These are phyloP conservation scores for Gossypium laxum DNA, from an alignment of 441 rosid species.

Conservation along the genomic window DNA sequence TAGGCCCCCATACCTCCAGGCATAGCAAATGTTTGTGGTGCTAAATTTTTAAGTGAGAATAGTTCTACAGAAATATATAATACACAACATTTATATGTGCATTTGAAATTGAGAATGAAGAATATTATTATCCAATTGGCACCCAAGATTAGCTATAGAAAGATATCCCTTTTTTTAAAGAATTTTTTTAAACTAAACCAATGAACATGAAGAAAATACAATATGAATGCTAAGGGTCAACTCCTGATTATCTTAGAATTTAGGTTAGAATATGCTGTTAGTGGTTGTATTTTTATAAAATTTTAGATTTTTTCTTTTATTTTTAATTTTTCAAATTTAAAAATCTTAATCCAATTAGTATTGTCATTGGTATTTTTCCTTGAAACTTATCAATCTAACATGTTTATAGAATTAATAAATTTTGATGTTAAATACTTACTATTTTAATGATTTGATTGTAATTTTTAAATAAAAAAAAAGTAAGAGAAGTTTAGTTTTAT, in stretches of 20 bases:
- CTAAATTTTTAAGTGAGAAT: no score
- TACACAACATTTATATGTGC: neutral
- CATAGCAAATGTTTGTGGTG: neutral
- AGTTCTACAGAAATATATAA: no score
- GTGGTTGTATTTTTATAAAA: no score
- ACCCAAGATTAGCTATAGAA: neutral
- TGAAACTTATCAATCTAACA: no score
- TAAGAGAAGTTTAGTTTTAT: no score
- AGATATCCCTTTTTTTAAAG: neutral
- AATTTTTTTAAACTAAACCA: neutral
- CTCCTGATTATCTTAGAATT: neutral
- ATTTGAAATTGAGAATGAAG: neutral
- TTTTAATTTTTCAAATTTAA: no score
- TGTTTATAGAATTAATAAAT: no score
- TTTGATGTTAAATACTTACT: no score
- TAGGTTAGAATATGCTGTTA: neutral
- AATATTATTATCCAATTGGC: neutral
- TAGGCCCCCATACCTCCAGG: neutral
- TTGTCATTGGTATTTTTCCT: no score
- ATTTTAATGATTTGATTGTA: no score
- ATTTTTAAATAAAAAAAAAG: no score
- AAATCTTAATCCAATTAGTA: accelerated
- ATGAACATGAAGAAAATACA: neutral
- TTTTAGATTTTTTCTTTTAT: no score
- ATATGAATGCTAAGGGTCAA: neutral